Base-by-base conservation (phyloP, 2,329 filamentous ascomycete species). In the Diplodia sapinea region DNA sequence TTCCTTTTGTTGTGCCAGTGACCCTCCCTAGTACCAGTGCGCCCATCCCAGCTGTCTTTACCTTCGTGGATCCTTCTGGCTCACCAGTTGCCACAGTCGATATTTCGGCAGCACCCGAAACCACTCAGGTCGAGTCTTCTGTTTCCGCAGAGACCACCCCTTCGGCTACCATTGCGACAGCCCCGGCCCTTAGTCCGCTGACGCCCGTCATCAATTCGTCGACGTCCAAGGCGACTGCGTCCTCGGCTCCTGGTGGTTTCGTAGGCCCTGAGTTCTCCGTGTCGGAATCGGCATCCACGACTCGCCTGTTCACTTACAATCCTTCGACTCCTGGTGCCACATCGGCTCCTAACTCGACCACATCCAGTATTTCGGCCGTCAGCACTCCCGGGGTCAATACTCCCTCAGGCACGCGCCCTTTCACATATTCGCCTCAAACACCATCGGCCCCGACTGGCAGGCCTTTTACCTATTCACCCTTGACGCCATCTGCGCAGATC, bases 1-100 rank as follows among this genome's bases (percentile, higher is more conserved):
- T 66, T n/a, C 43, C 79, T 7, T 69, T 77, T 9, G 73, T 79
- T 38, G 71, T 76, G 33, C 78, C 78, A 1, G 72, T 79, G 3
- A 70, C 74, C 43, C 72, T 67, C 3, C 74, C 75, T 1, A 38
- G 36, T 38, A 66, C 78, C 33, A 72, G 75, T 57, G 75, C 73
- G 13, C 68, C 69, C 5, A 72, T 73, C 51, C 67, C 70, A 68
- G 66, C 76, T 20, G 75, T 72, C 17, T 72, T 78, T 50, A 79
- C 76, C 3, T 79, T 79, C 56, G 66, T 73, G 13, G 69, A 76
- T 54, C 74, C 74, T 0, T 69, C 75, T 40, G 76, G 76, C 15
- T 68, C 73, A 38, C 76, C 75, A n/a, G 54, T 76, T n/a, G 72
- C 70, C 3, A 78, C 77, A 12, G 71, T 74, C 61, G 68, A 74